A percentile compares a stretch with the other conserved stretches of the same genome.
Conservation (phyloP, 2,329 filamentous ascomycete species). For the Sclerotinia nivalis region DNA sequence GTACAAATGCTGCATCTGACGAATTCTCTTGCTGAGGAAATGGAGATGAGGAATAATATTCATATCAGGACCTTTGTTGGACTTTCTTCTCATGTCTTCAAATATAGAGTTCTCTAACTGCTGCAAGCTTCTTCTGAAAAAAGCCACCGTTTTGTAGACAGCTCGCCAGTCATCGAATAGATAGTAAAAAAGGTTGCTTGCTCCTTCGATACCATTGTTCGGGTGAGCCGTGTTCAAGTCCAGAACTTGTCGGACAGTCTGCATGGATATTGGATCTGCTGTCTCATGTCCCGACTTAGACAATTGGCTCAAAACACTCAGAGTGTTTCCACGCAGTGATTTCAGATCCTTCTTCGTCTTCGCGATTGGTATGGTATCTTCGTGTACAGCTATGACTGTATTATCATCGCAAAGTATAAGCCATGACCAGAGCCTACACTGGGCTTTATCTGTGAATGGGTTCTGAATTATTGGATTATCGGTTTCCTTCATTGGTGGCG, state of each 20-base stretch:
- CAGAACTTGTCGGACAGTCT: constrained; percentile 38
- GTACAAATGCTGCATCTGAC: constrained; percentile 61
- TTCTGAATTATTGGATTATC: constrained; percentile 32
- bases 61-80: constrained; percentile 45
- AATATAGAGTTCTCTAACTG: constrained; percentile 43
- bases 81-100: constrained; percentile 40
- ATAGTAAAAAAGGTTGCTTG: constrained; percentile 65
- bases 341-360: constrained; percentile 34
- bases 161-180: constrained; percentile 67
- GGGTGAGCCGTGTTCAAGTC: constrained; percentile 37
- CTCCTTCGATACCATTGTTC: constrained; percentile 48
- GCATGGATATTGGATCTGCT: constrained; percentile 38
- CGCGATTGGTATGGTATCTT: constrained; percentile 48
- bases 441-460: constrained; percentile 40
- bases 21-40: constrained; percentile 60
- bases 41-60: constrained; percentile 60
- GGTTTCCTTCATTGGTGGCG: constrained; percentile 31
- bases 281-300: constrained; percentile 51
- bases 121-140: constrained; percentile 49
- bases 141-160: constrained; percentile 56
- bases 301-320: constrained; percentile 62
- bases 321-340: constrained; percentile 54
- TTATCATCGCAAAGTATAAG: constrained; percentile 66
- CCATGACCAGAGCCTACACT: constrained; percentile 68
- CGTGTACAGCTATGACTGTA: constrained; percentile 70